phyloP scores from a whole-genome alignment of 805 yeast genomes.

The Suhomyces xylopsoci region DNA sequence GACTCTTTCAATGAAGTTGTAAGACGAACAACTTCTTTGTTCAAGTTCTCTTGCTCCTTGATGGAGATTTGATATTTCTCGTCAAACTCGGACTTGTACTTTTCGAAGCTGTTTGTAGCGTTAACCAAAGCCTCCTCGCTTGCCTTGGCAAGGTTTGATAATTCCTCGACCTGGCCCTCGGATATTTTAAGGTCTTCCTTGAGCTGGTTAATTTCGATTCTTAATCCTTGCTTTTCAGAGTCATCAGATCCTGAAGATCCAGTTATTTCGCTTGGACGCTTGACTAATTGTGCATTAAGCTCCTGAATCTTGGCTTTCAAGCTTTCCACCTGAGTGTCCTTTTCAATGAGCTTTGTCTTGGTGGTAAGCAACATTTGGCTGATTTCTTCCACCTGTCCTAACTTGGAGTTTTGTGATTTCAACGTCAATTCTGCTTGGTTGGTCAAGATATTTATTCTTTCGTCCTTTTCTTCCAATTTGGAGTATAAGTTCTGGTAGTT shows the following conservation, averaged over 20 bases:
- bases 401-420: slow-evolving; percentile 50
- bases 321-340: slow-evolving; percentile 37
- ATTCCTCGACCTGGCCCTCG: slow-evolving; percentile 55
- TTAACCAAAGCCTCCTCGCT: slow-evolving; percentile 63
- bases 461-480: slow-evolving; percentile 52
- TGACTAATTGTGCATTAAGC: slow-evolving; percentile 4
- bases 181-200: slow-evolving; percentile 56
- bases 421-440: slow-evolving; percentile 57
- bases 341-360: slow-evolving; percentile 41
- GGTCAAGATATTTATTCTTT: slow-evolving; percentile 48
- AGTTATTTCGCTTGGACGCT: slow-evolving; percentile 2
- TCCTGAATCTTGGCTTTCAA: slow-evolving; percentile 35
- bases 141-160: slow-evolving; percentile 58
- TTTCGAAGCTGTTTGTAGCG: slow-evolving; percentile 53
- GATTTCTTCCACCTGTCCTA: slow-evolving; percentile 56
- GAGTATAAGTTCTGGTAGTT: slow-evolving; percentile 43
- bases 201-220: slow-evolving; percentile 43
- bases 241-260: slow-evolving; percentile 4
- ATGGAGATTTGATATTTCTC: slow-evolving; percentile 16
- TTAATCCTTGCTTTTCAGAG: slow-evolving; percentile 7
- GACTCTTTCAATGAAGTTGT: slow-evolving; percentile 2
- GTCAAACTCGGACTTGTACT: slow-evolving; percentile 26
- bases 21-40: slow-evolving; percentile 11
- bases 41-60: slow-evolving; percentile 23
- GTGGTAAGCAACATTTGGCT: slow-evolving; percentile 42